Percentiles rank a stretch among this genome's conserved stretches.
phyloP scores from a whole-genome alignment of 306 rosid genomes.

The Vicia villosa region DNA sequence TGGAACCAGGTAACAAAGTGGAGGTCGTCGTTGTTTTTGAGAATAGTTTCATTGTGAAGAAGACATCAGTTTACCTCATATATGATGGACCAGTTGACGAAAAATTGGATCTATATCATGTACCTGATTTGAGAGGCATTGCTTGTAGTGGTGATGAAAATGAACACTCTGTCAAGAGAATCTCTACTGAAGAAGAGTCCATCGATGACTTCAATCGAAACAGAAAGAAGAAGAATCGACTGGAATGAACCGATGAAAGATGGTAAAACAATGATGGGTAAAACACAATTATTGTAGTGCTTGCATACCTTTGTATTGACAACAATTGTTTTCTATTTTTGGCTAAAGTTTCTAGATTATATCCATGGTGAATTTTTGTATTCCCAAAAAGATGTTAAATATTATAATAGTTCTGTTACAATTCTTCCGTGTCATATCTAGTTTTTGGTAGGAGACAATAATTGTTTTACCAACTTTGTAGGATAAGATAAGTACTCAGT shows the following conservation, averaged over 20 bases:
- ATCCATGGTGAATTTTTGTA: background rate
- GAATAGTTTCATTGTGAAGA: background rate
- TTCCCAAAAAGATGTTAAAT: background rate
- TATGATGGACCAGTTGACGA: background rate
- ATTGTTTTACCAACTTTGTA: no score
- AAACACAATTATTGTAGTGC: background rate
- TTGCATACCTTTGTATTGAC: background rate
- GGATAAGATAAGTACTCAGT: no score
- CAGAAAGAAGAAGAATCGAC: background rate
- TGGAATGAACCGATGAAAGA: background rate
- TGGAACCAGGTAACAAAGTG: conserved; percentile 28
- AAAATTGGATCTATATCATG: background rate
- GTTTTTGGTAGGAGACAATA: no score
- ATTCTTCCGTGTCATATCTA: no score
- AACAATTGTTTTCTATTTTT: background rate
- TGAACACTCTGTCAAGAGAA: background rate
- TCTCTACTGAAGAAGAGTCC: background rate
- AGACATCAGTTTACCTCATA: conserved; percentile 5
- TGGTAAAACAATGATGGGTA: no score
- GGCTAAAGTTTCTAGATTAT: background rate
- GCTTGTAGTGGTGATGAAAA: background rate
- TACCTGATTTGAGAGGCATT: background rate
- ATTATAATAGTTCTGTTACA: background rate
- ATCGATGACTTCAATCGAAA: background rate
- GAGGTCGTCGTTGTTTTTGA: conserved; percentile 5